Evolutionary conservation across 2,329 filamentous ascomycete genomes (phyloP).

Genomic region (Stemphylium beticola): DNA sequence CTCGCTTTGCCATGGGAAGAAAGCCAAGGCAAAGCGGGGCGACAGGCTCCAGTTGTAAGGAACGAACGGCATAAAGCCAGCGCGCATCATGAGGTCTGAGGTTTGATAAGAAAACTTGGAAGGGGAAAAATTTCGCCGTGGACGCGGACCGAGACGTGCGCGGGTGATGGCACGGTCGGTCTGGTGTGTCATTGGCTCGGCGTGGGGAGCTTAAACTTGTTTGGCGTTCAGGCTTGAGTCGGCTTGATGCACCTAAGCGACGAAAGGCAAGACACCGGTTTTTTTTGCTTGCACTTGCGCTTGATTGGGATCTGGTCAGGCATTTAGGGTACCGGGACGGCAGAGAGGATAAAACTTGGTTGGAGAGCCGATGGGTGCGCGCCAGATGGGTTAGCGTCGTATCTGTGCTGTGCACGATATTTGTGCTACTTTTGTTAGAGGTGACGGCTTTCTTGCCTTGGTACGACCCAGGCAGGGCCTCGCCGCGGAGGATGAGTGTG

Average conservation of each 20-base stretch:
- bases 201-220: conserved; percentile 1
- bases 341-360: neutral
- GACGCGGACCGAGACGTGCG: neutral
- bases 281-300: neutral
- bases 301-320: no score
- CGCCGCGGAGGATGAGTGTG: no score
- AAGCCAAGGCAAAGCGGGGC: neutral
- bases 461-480: no score
- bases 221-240: conserved; percentile 7
- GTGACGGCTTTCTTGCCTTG: no score
- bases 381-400: no score
- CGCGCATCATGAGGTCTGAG: neutral
- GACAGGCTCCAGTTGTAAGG: conserved; percentile 5
- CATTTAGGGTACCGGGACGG: neutral
- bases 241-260: conserved; percentile 5
- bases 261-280: neutral
- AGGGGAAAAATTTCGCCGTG: neutral
- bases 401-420: no score
- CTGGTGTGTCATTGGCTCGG: conserved; percentile 2
- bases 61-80: conserved; percentile 2
- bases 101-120: neutral
- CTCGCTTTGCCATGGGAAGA: neutral
- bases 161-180: neutral
- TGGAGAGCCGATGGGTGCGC: neutral
- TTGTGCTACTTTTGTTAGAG: no score